These are phyloP conservation scores for Madurella fahalii DNA, from an alignment of 2,329 filamentous ascomycete species.

Conservation along the genomic window DNA sequence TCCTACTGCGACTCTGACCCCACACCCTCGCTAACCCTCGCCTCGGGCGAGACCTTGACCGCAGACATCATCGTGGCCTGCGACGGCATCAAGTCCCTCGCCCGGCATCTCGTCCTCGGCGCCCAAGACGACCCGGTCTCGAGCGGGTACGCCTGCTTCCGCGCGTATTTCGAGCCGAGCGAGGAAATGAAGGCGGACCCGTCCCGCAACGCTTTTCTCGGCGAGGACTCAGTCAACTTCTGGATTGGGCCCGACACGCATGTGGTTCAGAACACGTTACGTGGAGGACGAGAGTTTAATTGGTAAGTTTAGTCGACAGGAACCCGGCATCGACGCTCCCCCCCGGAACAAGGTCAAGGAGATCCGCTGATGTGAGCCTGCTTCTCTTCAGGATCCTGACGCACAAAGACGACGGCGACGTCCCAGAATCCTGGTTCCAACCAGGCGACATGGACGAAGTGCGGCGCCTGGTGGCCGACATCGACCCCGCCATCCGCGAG, in stretches of 20 bases:
- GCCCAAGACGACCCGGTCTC: conserved; percentile 50
- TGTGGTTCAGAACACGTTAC: conserved; percentile 41
- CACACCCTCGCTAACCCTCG: conserved; percentile 29
- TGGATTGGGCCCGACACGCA: conserved; percentile 44
- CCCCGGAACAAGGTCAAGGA: too few species aligned
- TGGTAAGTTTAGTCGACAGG: conserved; percentile 21
- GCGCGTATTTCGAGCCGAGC: conserved; percentile 39
- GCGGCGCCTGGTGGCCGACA: conserved; percentile 32
- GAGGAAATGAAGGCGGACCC: conserved; percentile 34
- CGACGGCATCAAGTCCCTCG: conserved; percentile 49
- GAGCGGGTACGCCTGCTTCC: conserved; percentile 50
- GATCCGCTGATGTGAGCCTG: background rate
- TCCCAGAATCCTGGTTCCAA: conserved; percentile 45
- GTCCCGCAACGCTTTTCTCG: conserved; percentile 37
- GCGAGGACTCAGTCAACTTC: conserved; percentile 43
- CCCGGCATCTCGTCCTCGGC: conserved; percentile 48
- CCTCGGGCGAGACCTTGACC: conserved; percentile 34
- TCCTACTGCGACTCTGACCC: conserved; percentile 36
- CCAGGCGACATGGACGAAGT: conserved; percentile 45
- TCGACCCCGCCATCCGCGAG: conserved; percentile 43
- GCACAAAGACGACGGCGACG: conserved; percentile 40
- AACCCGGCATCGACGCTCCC: background rate
- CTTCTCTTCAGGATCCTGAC: conserved; percentile 37
- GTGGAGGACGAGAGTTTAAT: conserved; percentile 42
- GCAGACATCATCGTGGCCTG: conserved; percentile 50